Percentiles rank a stretch among this genome's conserved stretches.
Evolutionary conservation across 1,284 basidiomycete genomes (phyloP).

Genomic region (Golubevia pallescens): DNA sequence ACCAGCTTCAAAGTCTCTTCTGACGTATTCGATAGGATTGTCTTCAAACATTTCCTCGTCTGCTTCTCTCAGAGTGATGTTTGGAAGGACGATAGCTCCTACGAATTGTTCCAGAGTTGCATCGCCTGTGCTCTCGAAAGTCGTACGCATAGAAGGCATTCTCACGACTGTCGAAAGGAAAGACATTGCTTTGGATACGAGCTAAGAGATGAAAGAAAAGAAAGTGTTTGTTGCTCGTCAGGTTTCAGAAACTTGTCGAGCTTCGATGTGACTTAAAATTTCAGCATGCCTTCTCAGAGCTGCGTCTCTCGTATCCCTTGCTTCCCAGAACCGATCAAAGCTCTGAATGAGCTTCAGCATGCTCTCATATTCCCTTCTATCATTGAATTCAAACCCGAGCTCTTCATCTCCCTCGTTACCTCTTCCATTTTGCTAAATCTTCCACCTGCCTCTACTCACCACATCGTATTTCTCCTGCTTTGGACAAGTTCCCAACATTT

Average conservation of each 20-base stretch:
- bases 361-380: no score
- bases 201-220: slow-evolving; percentile 63
- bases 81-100: slow-evolving; percentile 90
- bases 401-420: no score
- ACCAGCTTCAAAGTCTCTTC: slow-evolving; percentile 78
- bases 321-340: no score
- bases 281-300: no score
- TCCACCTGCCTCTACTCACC: slow-evolving; percentile 67
- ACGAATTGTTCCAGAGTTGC: slow-evolving; percentile 83
- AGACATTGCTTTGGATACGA: slow-evolving; percentile 88
- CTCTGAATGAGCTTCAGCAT: no score
- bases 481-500: slow-evolving; percentile 78
- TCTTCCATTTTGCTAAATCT: no score
- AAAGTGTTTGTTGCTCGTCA: not conserved
- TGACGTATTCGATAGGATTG: slow-evolving; percentile 92
- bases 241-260: not conserved
- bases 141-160: slow-evolving; percentile 69
- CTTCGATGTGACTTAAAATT: no score
- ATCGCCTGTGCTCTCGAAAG: slow-evolving; percentile 68
- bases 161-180: slow-evolving; percentile 89
- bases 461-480: slow-evolving; percentile 78
- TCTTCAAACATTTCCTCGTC: slow-evolving; percentile 97
- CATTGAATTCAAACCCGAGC: no score
- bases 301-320: no score
- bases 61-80: slow-evolving; percentile 83